Percentiles rank a stretch among this genome's conserved stretches.
Evolutionary conservation across 495 filamentous ascomycete species (phyloP).

Genomic region (Podospora pseudopauciseta): DNA sequence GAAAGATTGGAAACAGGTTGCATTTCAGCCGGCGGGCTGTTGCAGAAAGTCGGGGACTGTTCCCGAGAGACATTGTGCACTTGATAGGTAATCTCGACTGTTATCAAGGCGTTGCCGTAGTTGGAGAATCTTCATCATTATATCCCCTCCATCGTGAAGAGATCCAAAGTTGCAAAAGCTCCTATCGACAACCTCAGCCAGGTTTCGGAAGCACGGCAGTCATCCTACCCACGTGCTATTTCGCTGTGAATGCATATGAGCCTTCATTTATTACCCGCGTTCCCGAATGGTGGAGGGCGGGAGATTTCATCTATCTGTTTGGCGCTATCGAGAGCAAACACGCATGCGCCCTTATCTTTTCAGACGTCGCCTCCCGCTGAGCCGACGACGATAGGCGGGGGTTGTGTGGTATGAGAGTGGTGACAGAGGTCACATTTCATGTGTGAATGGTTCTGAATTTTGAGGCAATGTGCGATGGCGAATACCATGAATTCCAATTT

Average conservation of each 20-base stretch:
- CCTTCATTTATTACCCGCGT: neutral
- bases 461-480: no score
- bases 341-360: conserved; percentile 7
- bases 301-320: neutral
- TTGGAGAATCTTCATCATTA: no score
- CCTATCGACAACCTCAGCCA: neutral
- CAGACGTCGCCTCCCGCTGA: conserved; percentile 1
- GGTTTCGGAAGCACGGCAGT: conserved; percentile 6
- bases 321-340: conserved; percentile 4
- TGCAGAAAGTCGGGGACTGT: neutral
- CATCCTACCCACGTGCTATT: neutral
- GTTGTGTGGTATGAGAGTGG: neutral
- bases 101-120: no score
- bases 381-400: neutral
- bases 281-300: neutral
- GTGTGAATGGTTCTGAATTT: no score
- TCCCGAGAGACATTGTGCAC: neutral
- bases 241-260: neutral
- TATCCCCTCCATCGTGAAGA: neutral
- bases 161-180: neutral
- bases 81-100: neutral
- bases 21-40: neutral
- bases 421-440: no score
- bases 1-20: neutral
- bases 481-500: no score